Evolutionary conservation across 2,329 filamentous ascomycete species (phyloP).

Genomic region (Penicillium sp.): DNA sequence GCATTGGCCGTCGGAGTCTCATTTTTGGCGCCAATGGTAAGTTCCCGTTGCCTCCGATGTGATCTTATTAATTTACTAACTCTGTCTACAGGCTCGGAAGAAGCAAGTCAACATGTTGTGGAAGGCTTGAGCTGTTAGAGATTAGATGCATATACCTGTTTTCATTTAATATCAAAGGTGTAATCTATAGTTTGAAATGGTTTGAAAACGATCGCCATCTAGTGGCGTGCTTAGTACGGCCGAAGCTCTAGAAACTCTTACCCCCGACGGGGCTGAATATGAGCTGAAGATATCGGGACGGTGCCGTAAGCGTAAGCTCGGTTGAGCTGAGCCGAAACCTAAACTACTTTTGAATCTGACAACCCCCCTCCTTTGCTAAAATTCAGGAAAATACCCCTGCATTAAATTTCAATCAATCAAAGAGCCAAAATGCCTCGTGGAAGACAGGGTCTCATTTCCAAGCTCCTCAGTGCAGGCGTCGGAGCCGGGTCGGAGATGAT

Average conservation of each 20-base stretch:
- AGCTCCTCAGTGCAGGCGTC: not conserved
- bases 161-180: slow-evolving; percentile 5
- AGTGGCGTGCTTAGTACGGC: not conserved
- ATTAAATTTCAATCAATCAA: not conserved
- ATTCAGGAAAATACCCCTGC: not conserved
- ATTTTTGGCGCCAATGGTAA: slow-evolving; percentile 80
- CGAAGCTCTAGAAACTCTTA: not conserved
- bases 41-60: slow-evolving; percentile 28
- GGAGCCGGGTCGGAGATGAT: not conserved
- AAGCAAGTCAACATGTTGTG: slow-evolving; percentile 26
- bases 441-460: not conserved
- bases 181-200: slow-evolving; percentile 10
- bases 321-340: not conserved
- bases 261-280: not conserved
- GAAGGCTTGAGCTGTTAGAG: slow-evolving; percentile 11
- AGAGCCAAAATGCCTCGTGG: not conserved
- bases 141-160: slow-evolving; percentile 11
- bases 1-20: slow-evolving; percentile 75
- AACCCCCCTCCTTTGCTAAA: not conserved
- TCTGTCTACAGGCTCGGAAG: slow-evolving; percentile 14
- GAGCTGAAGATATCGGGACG: not conserved
- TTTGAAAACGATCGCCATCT: not conserved
- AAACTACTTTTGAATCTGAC: not conserved
- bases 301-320: not conserved
- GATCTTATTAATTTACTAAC: slow-evolving; percentile 11